Conservation (phyloP, 1,284 basidiomycete species). For the Cutaneotrichosporon cutaneum region DNA sequence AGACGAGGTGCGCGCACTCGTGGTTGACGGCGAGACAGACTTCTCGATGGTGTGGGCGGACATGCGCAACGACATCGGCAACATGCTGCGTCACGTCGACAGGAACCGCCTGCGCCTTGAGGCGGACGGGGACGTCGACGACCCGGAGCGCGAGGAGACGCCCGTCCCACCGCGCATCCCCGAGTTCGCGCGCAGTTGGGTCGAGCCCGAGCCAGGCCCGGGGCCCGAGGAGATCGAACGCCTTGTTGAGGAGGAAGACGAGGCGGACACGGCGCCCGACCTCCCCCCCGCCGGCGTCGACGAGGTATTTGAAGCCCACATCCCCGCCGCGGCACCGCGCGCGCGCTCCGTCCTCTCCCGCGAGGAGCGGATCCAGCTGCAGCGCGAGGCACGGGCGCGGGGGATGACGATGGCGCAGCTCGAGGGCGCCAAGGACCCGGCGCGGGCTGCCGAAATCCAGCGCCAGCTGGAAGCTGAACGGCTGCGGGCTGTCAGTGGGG, state of each 20-base stretch:
- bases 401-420: constrained; percentile 33
- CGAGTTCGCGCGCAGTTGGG: constrained; percentile 34
- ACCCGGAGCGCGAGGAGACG: constrained; percentile 11
- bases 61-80: constrained; percentile 23
- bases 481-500: constrained; percentile 21
- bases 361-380: constrained; percentile 39
- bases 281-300: constrained; percentile 41
- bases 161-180: constrained; percentile 20
- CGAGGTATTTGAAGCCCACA: constrained; percentile 35
- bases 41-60: constrained; percentile 17
- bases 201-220: constrained; percentile 8
- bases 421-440: constrained; percentile 13
- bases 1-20: constrained; percentile 18
- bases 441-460: constrained; percentile 12
- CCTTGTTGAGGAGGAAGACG: constrained; percentile 5
- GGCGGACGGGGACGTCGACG: constrained; percentile 7
- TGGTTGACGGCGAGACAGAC: constrained; percentile 7
- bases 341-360: constrained; percentile 28
- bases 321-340: not conserved
- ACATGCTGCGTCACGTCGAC: constrained; percentile 23
- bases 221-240: constrained; percentile 20
- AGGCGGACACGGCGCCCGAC: not conserved
- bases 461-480: constrained; percentile 14
- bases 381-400: constrained; percentile 34
- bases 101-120: constrained; percentile 18